Percentiles rank a stretch among this genome's conserved stretches.
Conservation (phyloP, 2,329 filamentous ascomycete genomes). For the Diaporthe aspalathi region DNA sequence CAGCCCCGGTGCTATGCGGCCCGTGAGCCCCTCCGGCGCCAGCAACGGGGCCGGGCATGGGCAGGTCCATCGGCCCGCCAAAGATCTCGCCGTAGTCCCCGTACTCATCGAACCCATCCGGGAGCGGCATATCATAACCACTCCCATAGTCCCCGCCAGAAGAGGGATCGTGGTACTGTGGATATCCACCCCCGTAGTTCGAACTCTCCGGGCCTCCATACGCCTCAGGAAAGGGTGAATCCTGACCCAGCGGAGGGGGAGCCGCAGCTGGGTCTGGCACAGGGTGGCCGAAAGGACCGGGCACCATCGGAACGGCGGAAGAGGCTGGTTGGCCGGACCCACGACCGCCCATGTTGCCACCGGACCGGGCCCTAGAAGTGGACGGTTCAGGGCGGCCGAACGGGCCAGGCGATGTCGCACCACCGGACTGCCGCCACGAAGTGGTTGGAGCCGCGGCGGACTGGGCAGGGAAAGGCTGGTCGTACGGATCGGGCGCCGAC, state of each 20-base stretch:
- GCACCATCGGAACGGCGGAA: background rate
- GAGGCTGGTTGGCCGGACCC: too few species aligned
- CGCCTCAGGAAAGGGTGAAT: too few species aligned
- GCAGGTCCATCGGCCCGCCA: background rate
- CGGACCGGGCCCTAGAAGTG: too few species aligned
- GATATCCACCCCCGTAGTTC: background rate
- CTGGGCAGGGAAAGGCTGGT: background rate
- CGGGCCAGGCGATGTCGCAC: too few species aligned
- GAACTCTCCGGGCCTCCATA: background rate
- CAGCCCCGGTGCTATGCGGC: background rate
- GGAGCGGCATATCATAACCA: fast-evolving
- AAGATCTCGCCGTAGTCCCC: background rate
- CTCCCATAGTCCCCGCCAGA: background rate
- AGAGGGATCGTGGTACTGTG: background rate
- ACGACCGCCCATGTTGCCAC: too few species aligned
- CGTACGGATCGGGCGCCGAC: background rate
- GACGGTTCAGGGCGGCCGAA: too few species aligned
- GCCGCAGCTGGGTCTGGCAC: background rate
- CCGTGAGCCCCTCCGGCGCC: background rate
- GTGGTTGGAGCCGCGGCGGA: background rate
- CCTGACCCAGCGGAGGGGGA: background rate
- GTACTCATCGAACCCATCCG: background rate
- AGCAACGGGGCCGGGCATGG: background rate
- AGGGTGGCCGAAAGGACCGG: background rate
- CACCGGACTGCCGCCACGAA: too few species aligned